Percentiles rank a stretch among this genome's conserved stretches.
Evolutionary conservation across 2,329 filamentous ascomycete species (phyloP).

Genomic region (Tolypocladium capitatum): DNA sequence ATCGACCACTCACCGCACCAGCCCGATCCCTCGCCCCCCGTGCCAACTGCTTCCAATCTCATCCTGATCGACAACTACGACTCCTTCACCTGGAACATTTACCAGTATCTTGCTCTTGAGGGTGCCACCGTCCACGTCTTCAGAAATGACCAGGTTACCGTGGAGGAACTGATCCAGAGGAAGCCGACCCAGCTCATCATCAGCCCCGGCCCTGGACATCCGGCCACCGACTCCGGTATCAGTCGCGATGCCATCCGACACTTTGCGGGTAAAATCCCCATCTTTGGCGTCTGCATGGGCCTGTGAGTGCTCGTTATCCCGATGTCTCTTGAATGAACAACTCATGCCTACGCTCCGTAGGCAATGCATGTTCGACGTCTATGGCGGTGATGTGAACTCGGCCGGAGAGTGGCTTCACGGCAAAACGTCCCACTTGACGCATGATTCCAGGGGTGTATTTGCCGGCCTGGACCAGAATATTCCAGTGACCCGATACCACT

Average conservation of each 20-base stretch:
- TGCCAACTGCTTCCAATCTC: slow-evolving; percentile 76
- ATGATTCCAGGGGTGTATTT: slow-evolving; percentile 90
- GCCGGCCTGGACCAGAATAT: slow-evolving; percentile 65
- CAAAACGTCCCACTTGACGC: slow-evolving; percentile 82
- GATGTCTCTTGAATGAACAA: background rate
- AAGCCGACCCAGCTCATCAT: slow-evolving; percentile 89
- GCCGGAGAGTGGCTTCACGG: slow-evolving; percentile 95
- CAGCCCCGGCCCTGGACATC: slow-evolving; percentile 90
- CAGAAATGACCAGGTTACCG: slow-evolving; percentile 80
- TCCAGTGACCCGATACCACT: slow-evolving; percentile 90
- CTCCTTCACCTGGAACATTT: slow-evolving; percentile 98
- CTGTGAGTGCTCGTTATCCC: slow-evolving; percentile 43
- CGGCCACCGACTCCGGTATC: slow-evolving; percentile 78
- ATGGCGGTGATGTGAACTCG: slow-evolving; percentile 80
- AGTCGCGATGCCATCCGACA: slow-evolving; percentile 83
- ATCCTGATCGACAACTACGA: slow-evolving; percentile 98
- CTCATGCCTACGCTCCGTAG: slow-evolving; percentile 23
- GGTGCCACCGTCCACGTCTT: slow-evolving; percentile 82
- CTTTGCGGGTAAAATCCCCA: slow-evolving; percentile 87
- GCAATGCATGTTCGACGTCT: slow-evolving; percentile 92
- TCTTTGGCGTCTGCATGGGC: slow-evolving; percentile 98
- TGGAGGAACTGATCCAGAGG: slow-evolving; percentile 70
- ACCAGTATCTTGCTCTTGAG: slow-evolving; percentile 95
- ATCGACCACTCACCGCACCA: slow-evolving; percentile 80
- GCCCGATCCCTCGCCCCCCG: slow-evolving; percentile 56